Percentiles rank a stretch among this genome's conserved stretches.
These are phyloP conservation scores for Colletotrichum simmondsii DNA, from an alignment of 2,329 filamentous ascomycete genomes.

Conservation along the genomic window DNA sequence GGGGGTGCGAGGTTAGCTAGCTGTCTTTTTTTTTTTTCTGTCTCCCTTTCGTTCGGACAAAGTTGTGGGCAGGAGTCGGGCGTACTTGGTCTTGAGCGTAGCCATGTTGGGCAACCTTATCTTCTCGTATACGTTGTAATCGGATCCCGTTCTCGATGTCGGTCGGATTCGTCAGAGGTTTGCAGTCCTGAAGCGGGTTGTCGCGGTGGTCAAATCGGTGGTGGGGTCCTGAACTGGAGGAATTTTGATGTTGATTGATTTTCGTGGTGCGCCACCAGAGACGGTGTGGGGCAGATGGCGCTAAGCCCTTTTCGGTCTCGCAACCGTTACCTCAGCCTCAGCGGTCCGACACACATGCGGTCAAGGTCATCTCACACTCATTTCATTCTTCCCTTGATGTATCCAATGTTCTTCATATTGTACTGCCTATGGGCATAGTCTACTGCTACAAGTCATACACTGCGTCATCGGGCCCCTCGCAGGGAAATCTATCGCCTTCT, in stretches of 20 bases:
- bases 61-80: neutral
- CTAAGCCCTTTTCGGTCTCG: constrained; percentile 17
- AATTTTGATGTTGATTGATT: constrained; percentile 34
- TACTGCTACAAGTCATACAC: constrained; percentile 19
- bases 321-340: neutral
- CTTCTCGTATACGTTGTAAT: neutral
- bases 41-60: neutral
- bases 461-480: constrained; percentile 12
- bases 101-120: constrained; percentile 20
- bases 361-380: neutral
- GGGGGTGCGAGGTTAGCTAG: constrained; percentile 13
- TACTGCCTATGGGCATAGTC: neutral
- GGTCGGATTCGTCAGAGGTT: constrained; percentile 14
- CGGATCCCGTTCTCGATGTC: neutral
- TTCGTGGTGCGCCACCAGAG: constrained; percentile 34
- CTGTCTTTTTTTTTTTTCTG: neutral
- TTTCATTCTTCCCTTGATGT: neutral
- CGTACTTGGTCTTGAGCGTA: constrained; percentile 34
- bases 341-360: neutral
- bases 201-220: constrained; percentile 29
- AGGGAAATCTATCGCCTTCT: constrained; percentile 19
- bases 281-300: constrained; percentile 18
- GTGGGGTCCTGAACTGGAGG: constrained; percentile 30
- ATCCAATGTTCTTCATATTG: neutral
- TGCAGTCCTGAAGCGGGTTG: constrained; percentile 29